Conservation (phyloP, 2,329 filamentous ascomycete genomes). For the Akanthomyces uredinophilus region DNA sequence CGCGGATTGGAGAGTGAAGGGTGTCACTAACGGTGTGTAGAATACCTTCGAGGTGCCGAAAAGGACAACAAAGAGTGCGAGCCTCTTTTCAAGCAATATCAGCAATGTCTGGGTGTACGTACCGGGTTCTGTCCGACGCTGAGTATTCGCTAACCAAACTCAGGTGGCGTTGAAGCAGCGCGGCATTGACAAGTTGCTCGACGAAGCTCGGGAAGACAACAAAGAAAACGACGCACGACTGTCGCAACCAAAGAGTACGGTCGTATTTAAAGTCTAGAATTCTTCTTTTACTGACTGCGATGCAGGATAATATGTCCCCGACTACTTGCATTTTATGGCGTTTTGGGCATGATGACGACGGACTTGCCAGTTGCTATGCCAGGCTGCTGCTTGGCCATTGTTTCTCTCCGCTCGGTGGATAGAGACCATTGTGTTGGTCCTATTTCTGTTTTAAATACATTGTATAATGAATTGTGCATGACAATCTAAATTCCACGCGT, state of each 20-base stretch:
- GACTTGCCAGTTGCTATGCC: not conserved
- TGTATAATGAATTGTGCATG: not conserved
- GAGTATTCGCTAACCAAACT: not conserved
- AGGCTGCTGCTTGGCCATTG: not conserved
- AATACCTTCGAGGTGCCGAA: constrained; percentile 83
- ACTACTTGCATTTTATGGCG: constrained; percentile 17
- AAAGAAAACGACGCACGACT: constrained; percentile 71
- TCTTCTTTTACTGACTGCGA: not conserved
- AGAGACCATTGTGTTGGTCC: not conserved
- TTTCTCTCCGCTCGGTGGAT: constrained; percentile 11
- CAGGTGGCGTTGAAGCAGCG: constrained; percentile 81
- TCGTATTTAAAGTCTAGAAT: constrained; percentile 45
- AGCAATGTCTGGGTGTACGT: constrained; percentile 74
- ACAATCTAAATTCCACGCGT: not conserved
- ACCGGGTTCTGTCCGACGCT: not conserved
- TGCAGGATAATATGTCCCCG: constrained; percentile 26
- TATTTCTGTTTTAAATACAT: not conserved
- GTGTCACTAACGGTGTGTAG: constrained; percentile 39
- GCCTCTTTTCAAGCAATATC: constrained; percentile 81
- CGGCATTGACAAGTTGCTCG: constrained; percentile 88
- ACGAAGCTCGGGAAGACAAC: constrained; percentile 84
- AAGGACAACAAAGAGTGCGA: constrained; percentile 80
- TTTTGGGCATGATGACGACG: not conserved
- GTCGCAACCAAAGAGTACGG: constrained; percentile 39
- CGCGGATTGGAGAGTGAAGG: constrained; percentile 15